Conservation (phyloP, 2,329 filamentous ascomycete genomes). For the Aspergillus floridensis region DNA sequence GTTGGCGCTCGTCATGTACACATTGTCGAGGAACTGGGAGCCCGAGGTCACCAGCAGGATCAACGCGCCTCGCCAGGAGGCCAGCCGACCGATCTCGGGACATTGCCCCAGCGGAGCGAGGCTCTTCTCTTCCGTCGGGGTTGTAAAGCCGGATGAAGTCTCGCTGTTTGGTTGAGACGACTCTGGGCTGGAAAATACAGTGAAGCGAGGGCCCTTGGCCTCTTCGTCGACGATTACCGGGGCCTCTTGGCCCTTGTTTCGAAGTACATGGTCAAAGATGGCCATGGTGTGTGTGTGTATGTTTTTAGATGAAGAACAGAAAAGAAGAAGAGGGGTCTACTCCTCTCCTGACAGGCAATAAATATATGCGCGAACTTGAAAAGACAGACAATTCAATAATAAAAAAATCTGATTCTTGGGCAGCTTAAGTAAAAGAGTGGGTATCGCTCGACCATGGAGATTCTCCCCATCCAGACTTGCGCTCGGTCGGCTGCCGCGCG, state of each 20-base stretch:
- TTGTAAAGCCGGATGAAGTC: constrained; percentile 16
- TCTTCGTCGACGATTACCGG: neutral
- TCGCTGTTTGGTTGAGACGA: constrained; percentile 14
- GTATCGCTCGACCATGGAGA: neutral
- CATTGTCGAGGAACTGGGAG: constrained; percentile 45
- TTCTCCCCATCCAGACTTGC: neutral
- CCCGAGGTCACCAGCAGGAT: constrained; percentile 43
- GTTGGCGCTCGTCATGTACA: constrained; percentile 46
- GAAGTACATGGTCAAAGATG: constrained; percentile 4
- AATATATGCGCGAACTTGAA: neutral
- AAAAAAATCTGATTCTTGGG: neutral
- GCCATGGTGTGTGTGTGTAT: neutral
- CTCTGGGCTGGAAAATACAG: constrained; percentile 13
- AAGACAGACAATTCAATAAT: neutral
- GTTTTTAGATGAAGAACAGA: neutral
- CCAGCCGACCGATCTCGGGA: constrained; percentile 35
- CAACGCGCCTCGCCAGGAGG: constrained; percentile 39
- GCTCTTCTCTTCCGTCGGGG: constrained; percentile 20
- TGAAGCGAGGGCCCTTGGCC: constrained; percentile 17
- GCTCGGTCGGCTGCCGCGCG: neutral
- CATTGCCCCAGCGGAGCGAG: constrained; percentile 19
- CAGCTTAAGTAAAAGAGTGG: neutral
- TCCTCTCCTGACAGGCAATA: neutral
- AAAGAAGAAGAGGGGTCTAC: neutral
- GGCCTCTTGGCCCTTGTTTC: constrained; percentile 1